These are phyloP conservation scores for Alternaria gaisen DNA, from an alignment of 2,329 filamentous ascomycete species.

Conservation along the genomic window DNA sequence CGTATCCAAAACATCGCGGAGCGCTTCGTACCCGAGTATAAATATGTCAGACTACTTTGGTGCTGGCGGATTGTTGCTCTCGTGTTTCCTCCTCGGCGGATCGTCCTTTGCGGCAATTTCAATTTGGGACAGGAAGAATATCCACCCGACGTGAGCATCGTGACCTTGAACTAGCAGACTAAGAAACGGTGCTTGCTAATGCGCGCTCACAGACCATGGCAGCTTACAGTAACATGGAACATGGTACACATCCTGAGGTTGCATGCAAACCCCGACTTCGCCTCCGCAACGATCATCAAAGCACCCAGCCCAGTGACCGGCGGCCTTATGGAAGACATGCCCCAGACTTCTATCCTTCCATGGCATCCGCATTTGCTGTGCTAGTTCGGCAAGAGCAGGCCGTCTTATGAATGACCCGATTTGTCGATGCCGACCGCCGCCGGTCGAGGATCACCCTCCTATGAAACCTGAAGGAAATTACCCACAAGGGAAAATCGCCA, in stretches of 20 bases:
- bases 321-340: constrained; percentile 2
- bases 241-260: not conserved
- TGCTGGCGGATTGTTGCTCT: not conserved
- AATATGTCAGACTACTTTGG: not conserved
- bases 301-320: not conserved
- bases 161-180: not conserved
- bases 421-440: not conserved
- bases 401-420: constrained; percentile 1
- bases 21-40: not conserved
- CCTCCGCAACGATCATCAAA: constrained; percentile 5
- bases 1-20: not conserved
- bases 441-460: constrained; percentile 1
- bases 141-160: constrained; percentile 2
- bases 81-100: not conserved
- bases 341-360: constrained; percentile 7
- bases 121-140: not conserved
- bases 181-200: not conserved
- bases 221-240: not conserved
- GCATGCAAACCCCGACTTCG: not conserved
- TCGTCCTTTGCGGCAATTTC: constrained; percentile 1
- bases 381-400: not conserved
- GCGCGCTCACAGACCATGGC: not conserved
- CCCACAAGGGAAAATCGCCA: constrained; percentile 2
- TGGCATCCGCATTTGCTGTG: not conserved
- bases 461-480: constrained; percentile 9